Base-by-base conservation (phyloP, 768 basidiomycete species). In the Termitomyces sp. region DNA sequence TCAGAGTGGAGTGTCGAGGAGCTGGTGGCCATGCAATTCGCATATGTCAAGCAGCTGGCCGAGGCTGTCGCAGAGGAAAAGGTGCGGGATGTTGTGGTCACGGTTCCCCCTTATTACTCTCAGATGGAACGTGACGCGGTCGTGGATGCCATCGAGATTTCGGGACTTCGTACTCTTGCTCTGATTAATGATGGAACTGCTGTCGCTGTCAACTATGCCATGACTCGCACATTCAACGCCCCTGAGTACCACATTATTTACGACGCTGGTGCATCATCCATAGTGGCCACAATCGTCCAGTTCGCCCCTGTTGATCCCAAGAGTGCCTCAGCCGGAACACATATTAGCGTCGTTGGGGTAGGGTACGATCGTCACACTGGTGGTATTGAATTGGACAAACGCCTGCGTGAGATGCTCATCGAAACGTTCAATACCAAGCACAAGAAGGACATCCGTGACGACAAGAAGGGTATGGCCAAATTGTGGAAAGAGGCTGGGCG, bases 201-300 rank as follows among this genome's bases (percentile, higher is more conserved):
- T 2, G 89, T 95, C n/a, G 97, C 94, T 14, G 82, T 98, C 64
- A 99, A 99, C 76, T 99, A 92, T 68, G 97, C 97, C 43, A 97
- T 98, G 94, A 94, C 95, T 2, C 85, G 96, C 48, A 80, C 85
- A 2, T 98, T 98, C 78, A 76, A 88, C 0, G 75, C 74, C 2
- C 85, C 86, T 0, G 89, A 95, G 67, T 84, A 88, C 70, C 95
- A 98, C 69, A 73, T 99, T 64, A 87, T 99, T 58, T 99, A 91
- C 72, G 97, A 98, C 65, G 92, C 94, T 0, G 97, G 97, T 43
- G 92, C 96, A 5, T 88, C 87, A 1, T 81, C 89, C 4, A 87
- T 88, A 42, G 80, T 85, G 30, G 91, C 93, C 1, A 93, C 92
- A 0, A 74, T 95, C 27, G 90, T 87, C 22, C 79, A 82, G 4